Percentiles rank a stretch among this genome's conserved stretches.
Evolutionary conservation across 108 stramenopile genomes (phyloP).

Genomic region (Cyclotella kingstonii): DNA sequence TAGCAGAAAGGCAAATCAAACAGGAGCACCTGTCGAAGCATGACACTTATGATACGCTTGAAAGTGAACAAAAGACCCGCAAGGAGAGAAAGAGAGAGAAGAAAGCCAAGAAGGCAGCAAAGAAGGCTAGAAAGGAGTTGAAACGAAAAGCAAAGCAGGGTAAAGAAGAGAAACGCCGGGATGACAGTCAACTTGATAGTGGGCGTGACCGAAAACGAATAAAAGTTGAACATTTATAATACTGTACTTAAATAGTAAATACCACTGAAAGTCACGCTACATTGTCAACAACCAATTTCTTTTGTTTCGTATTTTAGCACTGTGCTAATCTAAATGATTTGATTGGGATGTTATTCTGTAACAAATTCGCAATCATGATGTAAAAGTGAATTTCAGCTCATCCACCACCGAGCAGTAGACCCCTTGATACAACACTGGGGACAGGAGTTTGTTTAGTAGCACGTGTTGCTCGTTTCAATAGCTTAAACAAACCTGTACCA

Average conservation of each 20-base stretch:
- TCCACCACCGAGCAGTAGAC: slow-evolving; percentile 21
- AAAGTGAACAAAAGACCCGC: neutral
- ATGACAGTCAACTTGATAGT: neutral
- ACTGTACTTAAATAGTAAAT: neutral
- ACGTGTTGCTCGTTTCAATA: slow-evolving; percentile 72
- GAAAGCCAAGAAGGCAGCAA: slow-evolving; percentile 28
- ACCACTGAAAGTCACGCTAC: no score
- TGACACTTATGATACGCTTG: no score
- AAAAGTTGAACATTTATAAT: slow-evolving; percentile 2
- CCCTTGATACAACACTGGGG: slow-evolving; percentile 31
- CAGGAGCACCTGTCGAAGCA: no score
- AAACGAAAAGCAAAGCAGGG: slow-evolving; percentile 13
- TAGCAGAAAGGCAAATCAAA: neutral
- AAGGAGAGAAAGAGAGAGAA: slow-evolving; percentile 12
- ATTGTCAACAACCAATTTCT: no score
- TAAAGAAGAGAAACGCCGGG: neutral
- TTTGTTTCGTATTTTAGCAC: no score
- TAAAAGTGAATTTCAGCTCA: no score
- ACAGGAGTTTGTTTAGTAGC: slow-evolving; percentile 23
- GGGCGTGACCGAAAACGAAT: slow-evolving; percentile 7
- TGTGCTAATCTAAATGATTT: no score
- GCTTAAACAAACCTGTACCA: slow-evolving; percentile 95
- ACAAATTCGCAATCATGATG: no score
- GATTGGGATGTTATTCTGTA: no score
- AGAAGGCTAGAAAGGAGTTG: slow-evolving; percentile 27